Percentiles rank a stretch among this genome's conserved stretches.
Conservation (phyloP, 305 asterid genomes). For the Solanum hybrid region DNA sequence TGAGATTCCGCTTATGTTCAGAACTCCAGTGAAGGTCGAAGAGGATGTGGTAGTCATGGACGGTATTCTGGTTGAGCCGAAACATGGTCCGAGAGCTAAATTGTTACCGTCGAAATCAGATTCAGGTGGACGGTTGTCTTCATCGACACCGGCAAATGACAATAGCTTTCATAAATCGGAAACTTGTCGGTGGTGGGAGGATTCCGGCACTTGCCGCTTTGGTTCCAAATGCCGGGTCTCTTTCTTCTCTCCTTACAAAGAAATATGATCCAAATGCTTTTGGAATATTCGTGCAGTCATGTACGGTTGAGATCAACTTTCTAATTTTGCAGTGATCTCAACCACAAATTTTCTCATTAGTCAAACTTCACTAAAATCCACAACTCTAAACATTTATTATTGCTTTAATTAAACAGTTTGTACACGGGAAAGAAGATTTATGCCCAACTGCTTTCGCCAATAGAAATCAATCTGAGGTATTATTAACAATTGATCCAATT, state of each 20-base stretch:
- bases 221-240: constrained; percentile 52
- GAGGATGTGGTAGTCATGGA: constrained; percentile 79
- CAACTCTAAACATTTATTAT: constrained; percentile 2
- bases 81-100: not conserved
- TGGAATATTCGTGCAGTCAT: not conserved
- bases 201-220: constrained; percentile 33
- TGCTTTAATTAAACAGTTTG: constrained; percentile 34
- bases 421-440: constrained; percentile 46
- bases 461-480: constrained; percentile 51
- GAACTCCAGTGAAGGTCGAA: constrained; percentile 50
- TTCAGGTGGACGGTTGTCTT: constrained; percentile 23
- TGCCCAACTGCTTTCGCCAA: constrained; percentile 23
- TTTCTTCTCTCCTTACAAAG: constrained; percentile 7
- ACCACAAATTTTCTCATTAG: not conserved
- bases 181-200: constrained; percentile 39
- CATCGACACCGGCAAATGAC: constrained; percentile 19
- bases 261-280: constrained; percentile 11
- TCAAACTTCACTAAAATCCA: not conserved
- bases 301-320: not conserved
- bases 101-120: constrained; percentile 18
- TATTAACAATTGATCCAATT: constrained; percentile 2
- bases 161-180: constrained; percentile 21
- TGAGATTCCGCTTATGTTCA: constrained; percentile 15
- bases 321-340: not conserved
- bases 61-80: constrained; percentile 34